These are phyloP conservation scores for Phylloporus sp. DNA, from an alignment of 768 basidiomycete species.

Conservation along the genomic window DNA sequence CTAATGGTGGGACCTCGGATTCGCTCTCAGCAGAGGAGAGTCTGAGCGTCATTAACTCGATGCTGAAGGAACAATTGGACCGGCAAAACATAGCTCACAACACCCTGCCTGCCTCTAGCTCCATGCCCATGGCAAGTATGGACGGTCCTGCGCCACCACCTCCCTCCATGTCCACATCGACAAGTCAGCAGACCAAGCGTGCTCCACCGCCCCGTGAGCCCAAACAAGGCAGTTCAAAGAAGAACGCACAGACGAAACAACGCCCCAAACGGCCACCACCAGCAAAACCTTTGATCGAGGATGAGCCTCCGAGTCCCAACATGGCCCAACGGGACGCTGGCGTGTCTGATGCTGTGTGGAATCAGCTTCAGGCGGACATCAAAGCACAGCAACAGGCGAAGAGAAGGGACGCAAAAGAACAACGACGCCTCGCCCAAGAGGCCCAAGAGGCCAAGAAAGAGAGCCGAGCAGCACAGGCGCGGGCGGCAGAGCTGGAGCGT, in stretches of 20 bases:
- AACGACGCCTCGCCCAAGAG: slow-evolving; percentile 18
- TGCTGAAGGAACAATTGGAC: slow-evolving; percentile 22
- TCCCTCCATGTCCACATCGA: slow-evolving; percentile 19
- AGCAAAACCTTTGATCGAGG: background rate
- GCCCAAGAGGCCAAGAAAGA: slow-evolving; percentile 11
- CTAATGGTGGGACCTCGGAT: slow-evolving; percentile 13
- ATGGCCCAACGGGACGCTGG: slow-evolving; percentile 43
- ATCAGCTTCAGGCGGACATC: slow-evolving; percentile 41
- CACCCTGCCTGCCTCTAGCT: background rate
- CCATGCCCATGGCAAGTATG: slow-evolving; percentile 22
- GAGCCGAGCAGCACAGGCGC: slow-evolving; percentile 9
- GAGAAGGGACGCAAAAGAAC: slow-evolving; percentile 17
- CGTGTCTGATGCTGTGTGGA: slow-evolving; percentile 52
- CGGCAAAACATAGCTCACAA: slow-evolving; percentile 13
- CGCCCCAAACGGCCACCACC: background rate
- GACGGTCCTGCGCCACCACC: slow-evolving; percentile 15
- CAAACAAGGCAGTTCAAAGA: slow-evolving; percentile 1
- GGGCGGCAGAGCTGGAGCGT: slow-evolving; percentile 13
- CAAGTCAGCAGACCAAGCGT: slow-evolving; percentile 17
- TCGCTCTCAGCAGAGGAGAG: slow-evolving; percentile 29
- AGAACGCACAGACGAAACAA: background rate
- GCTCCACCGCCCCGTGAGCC: slow-evolving; percentile 20
- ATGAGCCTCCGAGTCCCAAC: slow-evolving; percentile 5
- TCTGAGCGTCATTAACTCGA: slow-evolving; percentile 22
- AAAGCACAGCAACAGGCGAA: slow-evolving; percentile 22